Percentiles rank a stretch among this genome's conserved stretches.
Conservation (phyloP, 306 rosid genomes). For the Clitoria ternatea region DNA sequence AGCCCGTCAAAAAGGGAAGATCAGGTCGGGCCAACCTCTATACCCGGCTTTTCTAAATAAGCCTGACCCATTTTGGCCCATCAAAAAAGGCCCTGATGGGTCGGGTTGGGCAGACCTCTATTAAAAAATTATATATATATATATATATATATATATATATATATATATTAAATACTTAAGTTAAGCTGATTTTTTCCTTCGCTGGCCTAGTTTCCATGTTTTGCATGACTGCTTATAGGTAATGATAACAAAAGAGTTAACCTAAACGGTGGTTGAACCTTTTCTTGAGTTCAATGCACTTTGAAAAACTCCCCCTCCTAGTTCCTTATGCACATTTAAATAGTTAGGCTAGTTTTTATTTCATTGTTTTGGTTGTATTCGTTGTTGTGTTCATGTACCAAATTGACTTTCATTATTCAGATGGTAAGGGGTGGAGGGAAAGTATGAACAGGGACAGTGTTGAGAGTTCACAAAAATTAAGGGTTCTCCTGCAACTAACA, state of each 20-base stretch:
- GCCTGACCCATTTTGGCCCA: too few relatives aligned
- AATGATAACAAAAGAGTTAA: conserved; percentile 25
- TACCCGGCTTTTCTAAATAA: too few relatives aligned
- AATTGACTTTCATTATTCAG: conserved; percentile 30
- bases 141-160: too few relatives aligned
- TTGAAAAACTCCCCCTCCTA: conserved; percentile 26
- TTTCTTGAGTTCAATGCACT: conserved; percentile 39
- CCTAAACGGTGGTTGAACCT: conserved; percentile 31
- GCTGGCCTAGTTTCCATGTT: conserved; percentile 52
- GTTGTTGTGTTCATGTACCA: conserved; percentile 19
- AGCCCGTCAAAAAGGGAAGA: too few relatives aligned
- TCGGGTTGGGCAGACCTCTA: too few relatives aligned
- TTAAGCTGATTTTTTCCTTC: too few relatives aligned
- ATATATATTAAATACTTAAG: too few relatives aligned
- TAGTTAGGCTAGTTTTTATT: conserved; percentile 22
- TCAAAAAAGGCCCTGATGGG: too few relatives aligned
- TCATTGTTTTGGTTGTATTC: conserved; percentile 32
- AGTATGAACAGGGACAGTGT: not conserved
- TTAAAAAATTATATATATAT: too few relatives aligned
- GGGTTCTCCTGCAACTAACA: not conserved
- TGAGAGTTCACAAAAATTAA: not conserved
- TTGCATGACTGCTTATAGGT: conserved; percentile 22
- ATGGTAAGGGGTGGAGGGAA: not conserved
- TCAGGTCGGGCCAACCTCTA: too few relatives aligned
- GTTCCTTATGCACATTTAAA: conserved; percentile 17